Evolutionary conservation across 2,329 filamentous ascomycete genomes (phyloP).

Genomic region (Boeremia exigua): DNA sequence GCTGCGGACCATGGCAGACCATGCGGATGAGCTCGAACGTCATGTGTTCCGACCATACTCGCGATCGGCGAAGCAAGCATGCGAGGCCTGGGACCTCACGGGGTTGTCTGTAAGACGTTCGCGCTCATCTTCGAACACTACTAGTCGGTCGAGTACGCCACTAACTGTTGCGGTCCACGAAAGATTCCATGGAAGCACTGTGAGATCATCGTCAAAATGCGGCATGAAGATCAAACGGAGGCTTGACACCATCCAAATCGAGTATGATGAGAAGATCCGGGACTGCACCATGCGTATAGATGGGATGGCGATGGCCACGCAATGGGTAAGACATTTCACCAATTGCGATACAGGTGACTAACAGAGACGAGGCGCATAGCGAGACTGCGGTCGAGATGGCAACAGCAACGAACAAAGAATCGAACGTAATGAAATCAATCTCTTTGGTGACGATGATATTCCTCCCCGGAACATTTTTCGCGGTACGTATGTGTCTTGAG

Average conservation of each 20-base stretch:
- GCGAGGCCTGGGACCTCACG: background rate
- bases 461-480: conserved; percentile 32
- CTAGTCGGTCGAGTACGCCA: background rate
- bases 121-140: background rate
- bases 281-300: conserved; percentile 27
- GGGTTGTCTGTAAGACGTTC: background rate
- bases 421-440: conserved; percentile 28
- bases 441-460: conserved; percentile 34
- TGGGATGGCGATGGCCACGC: conserved; percentile 34
- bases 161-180: background rate
- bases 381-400: conserved; percentile 26
- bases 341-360: background rate
- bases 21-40: conserved; percentile 1
- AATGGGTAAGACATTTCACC: conserved; percentile 20
- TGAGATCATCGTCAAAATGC: background rate
- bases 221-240: conserved; percentile 17
- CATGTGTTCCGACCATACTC: background rate
- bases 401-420: conserved; percentile 24
- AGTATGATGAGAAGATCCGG: conserved; percentile 28
- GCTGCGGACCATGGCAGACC: conserved; percentile 18
- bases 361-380: background rate
- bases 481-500: conserved; percentile 9
- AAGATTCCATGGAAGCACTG: background rate
- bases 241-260: conserved; percentile 19
- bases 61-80: background rate